phyloP scores from a whole-genome alignment of 73 alveolate genomes.

The Paramecium tetraurelia region DNA sequence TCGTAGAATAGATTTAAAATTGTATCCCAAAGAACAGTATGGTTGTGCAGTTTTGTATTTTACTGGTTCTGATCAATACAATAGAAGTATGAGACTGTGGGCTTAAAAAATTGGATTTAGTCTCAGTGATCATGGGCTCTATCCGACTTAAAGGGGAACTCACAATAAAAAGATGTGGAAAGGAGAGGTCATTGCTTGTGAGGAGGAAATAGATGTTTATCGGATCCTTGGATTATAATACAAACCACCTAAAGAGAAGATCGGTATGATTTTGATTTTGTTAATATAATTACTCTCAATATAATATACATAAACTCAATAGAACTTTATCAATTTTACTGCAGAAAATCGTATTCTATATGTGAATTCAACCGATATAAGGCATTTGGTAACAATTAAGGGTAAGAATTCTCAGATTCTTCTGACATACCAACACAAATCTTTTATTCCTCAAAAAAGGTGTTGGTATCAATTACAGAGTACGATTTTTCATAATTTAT shows the following conservation, averaged over 20 bases:
- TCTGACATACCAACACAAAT: not conserved
- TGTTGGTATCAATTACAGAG: not conserved
- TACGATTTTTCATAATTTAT: not conserved
- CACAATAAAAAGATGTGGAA: conserved; percentile 66
- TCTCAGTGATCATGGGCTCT: conserved; percentile 87
- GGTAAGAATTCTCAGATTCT: not conserved
- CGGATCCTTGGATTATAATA: conserved; percentile 72
- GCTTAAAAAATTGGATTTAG: conserved; percentile 85
- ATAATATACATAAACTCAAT: not conserved
- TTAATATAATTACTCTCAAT: not conserved
- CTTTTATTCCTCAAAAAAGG: not conserved
- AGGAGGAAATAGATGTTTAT: conserved; percentile 89
- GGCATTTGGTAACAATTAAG: not conserved
- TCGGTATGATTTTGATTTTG: conserved; percentile 72
- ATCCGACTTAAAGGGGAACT: conserved; percentile 66
- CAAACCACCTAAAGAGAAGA: conserved; percentile 88
- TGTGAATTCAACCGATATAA: not conserved
- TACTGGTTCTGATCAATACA: conserved; percentile 94
- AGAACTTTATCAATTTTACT: not conserved
- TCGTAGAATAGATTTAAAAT: conserved; percentile 92
- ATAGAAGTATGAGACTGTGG: conserved; percentile 88
- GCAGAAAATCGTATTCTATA: not conserved
- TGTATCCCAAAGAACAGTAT: conserved; percentile 76
- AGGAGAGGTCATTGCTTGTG: conserved; percentile 69
- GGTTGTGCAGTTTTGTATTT: conserved; percentile 92